phyloP scores from a whole-genome alignment of 192 early-diverging fungal genomes.

The Gonapodya sp. region DNA sequence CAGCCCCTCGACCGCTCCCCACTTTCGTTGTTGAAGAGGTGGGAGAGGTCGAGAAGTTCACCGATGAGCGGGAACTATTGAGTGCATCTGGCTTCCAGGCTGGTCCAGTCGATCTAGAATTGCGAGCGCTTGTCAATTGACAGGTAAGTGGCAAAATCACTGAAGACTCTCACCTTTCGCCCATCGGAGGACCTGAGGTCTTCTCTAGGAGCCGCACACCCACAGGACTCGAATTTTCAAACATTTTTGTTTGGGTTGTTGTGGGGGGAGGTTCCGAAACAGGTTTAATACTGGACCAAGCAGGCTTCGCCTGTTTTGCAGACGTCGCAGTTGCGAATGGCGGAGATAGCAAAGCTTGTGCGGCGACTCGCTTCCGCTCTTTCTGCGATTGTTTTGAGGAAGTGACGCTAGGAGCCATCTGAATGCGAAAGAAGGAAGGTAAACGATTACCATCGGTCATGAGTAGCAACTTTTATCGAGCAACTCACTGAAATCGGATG shows the following conservation, averaged over 20 bases:
- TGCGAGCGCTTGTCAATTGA: too few species aligned
- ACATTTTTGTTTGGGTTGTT: neutral
- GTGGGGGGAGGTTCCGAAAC: neutral
- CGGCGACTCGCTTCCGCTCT: neutral
- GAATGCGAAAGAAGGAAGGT: too few species aligned
- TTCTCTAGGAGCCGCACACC: neutral
- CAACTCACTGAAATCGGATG: neutral
- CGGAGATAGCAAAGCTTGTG: neutral
- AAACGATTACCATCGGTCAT: too few species aligned
- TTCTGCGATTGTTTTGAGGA: neutral
- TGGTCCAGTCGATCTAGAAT: too few species aligned
- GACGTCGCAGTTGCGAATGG: neutral
- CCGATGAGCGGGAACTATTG: too few species aligned
- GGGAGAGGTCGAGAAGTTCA: neutral
- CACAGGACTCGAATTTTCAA: neutral
- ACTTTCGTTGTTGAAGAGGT: neutral
- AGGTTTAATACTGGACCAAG: neutral
- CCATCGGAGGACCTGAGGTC: neutral
- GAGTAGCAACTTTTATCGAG: too few species aligned
- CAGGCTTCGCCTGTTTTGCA: neutral
- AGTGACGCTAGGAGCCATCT: too few species aligned
- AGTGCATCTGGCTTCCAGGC: too few species aligned
- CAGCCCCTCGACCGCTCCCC: neutral
- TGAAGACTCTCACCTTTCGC: too few species aligned
- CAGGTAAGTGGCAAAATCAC: too few species aligned